Evolutionary conservation across 2,329 filamentous ascomycete genomes (phyloP).

Genomic region (Fusarium secorum): DNA sequence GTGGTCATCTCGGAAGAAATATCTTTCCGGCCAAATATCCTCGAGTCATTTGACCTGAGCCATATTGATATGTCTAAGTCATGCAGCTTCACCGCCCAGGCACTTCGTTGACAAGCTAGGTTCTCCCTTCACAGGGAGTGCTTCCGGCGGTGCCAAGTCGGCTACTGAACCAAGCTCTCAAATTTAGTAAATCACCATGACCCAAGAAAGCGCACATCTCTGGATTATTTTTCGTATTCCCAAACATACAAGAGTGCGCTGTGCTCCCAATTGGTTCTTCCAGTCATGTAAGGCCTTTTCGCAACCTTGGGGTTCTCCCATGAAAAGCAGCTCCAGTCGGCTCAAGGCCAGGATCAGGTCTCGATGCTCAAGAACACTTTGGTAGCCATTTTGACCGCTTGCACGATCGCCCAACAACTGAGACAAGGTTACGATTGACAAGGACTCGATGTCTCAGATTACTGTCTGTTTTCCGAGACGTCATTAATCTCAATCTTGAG

Average conservation of each 20-base stretch:
- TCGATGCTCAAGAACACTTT: not conserved
- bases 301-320: not conserved
- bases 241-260: not conserved
- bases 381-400: not conserved
- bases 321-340: not conserved
- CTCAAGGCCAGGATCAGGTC: not conserved
- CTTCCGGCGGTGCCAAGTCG: too few species aligned
- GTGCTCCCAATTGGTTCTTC: not conserved
- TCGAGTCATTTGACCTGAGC: not conserved
- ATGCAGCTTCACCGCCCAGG: rapidly evolving
- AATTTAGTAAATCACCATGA: too few species aligned
- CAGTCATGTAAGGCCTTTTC: too few species aligned
- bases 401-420: not conserved
- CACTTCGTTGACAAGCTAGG: not conserved
- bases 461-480: not conserved
- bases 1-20: not conserved
- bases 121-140: too few species aligned
- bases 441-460: not conserved
- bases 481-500: not conserved
- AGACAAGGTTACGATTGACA: not conserved
- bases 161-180: not conserved
- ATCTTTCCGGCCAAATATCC: rapidly evolving
- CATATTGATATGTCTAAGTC: not conserved
- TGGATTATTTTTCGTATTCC: not conserved
- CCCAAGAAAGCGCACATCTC: not conserved